Conservation (phyloP, 2,329 filamentous ascomycete genomes). For the Phyllosticta capitalensis region DNA sequence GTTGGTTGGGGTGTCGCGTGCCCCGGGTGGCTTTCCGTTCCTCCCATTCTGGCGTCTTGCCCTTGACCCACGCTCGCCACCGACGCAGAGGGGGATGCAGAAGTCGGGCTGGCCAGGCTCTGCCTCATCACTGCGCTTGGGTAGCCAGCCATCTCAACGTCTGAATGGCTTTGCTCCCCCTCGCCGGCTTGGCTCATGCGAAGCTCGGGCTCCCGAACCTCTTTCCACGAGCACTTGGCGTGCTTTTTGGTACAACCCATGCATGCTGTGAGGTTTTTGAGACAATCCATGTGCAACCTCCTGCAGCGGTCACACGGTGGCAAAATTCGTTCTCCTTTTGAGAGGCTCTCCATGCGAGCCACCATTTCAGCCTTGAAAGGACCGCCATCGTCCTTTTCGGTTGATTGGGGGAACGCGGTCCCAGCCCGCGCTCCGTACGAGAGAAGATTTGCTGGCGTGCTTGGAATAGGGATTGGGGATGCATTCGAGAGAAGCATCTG, state of each 20-base stretch:
- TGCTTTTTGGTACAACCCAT: slow-evolving; percentile 85
- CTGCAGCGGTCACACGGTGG: slow-evolving; percentile 80
- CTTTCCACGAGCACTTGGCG: slow-evolving; percentile 78
- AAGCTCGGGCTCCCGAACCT: slow-evolving; percentile 65
- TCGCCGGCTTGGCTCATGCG: slow-evolving; percentile 11
- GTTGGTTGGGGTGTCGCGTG: slow-evolving; percentile 1
- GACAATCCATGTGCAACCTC: slow-evolving; percentile 67
- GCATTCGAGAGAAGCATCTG: slow-evolving; percentile 27
- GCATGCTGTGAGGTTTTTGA: slow-evolving; percentile 80
- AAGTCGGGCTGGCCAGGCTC: slow-evolving; percentile 3
- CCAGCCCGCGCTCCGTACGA: slow-evolving; percentile 33
- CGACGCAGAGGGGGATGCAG: slow-evolving; percentile 2
- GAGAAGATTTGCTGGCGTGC: slow-evolving; percentile 43
- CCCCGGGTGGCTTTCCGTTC: slow-evolving; percentile 1
- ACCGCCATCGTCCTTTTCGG: slow-evolving; percentile 47
- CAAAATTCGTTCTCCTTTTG: slow-evolving; percentile 63
- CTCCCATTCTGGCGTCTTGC: slow-evolving; percentile 2
- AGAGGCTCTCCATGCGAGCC: slow-evolving; percentile 63
- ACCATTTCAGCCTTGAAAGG: slow-evolving; percentile 59
- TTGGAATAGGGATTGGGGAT: slow-evolving; percentile 45
- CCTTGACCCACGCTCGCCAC: slow-evolving; percentile 3
- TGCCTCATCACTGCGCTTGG: slow-evolving; percentile 1
- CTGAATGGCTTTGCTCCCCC: slow-evolving; percentile 3
- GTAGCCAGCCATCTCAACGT: slow-evolving; percentile 8
- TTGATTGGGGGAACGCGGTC: slow-evolving; percentile 20